A percentile compares a stretch with the other conserved stretches of the same genome.
Evolutionary conservation across 305 asterid genomes (phyloP).

Genomic region (Rubia occidens): DNA sequence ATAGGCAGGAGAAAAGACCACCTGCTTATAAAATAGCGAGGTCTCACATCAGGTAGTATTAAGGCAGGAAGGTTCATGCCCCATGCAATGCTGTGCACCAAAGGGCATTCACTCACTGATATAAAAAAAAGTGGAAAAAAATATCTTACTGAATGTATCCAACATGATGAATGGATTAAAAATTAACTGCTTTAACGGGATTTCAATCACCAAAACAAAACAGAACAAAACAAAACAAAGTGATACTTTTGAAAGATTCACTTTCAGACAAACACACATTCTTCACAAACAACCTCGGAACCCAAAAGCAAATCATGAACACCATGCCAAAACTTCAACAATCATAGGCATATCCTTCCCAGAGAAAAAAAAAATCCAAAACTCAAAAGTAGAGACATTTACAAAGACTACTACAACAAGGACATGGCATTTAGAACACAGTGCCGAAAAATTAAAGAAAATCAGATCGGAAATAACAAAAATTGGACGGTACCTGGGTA

Average conservation of each 20-base stretch:
- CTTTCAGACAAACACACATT: background rate
- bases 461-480: background rate
- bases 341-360: background rate
- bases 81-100: slow-evolving; percentile 1
- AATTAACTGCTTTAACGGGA: background rate
- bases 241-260: background rate
- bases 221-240: no score
- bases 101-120: slow-evolving; percentile 8
- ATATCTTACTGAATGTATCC: background rate
- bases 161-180: background rate
- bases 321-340: background rate
- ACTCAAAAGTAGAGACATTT: background rate
- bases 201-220: background rate
- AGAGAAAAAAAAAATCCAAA: background rate
- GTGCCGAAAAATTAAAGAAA: background rate
- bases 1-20: background rate
- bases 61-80: slow-evolving; percentile 5
- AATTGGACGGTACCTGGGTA: slow-evolving; percentile 48
- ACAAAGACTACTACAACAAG: background rate
- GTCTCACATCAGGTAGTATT: background rate
- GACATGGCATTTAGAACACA: background rate
- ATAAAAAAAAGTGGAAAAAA: background rate
- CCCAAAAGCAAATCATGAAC: background rate
- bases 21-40: background rate
- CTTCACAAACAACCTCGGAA: background rate